phyloP scores from a whole-genome alignment of 148 eudicot genomes.

The Vaccinium vitisidaea region DNA sequence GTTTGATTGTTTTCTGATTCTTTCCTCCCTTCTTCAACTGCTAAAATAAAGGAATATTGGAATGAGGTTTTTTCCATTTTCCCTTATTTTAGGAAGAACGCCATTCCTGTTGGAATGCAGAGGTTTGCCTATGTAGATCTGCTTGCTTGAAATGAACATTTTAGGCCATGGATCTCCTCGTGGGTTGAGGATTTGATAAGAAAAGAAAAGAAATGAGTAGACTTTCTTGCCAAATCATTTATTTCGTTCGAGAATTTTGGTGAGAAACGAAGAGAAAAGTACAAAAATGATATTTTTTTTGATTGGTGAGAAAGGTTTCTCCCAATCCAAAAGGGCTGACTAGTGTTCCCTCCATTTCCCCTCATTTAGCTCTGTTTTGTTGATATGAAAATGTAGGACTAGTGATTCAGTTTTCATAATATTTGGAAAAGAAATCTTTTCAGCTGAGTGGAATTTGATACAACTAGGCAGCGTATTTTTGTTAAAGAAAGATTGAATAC shows the following conservation, averaged over 20 bases:
- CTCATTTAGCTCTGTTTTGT: not conserved
- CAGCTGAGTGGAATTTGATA: not conserved
- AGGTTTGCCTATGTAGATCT: constrained; percentile 31
- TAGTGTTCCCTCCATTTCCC: not conserved
- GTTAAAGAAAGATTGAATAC: not conserved
- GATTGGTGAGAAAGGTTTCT: too few species aligned
- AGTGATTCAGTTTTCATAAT: not conserved
- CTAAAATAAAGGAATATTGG: not conserved
- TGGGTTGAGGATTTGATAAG: too few species aligned
- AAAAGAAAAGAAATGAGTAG: too few species aligned
- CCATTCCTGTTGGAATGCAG: constrained; percentile 52
- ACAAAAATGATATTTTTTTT: too few species aligned
- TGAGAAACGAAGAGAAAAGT: too few species aligned
- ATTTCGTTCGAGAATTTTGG: too few species aligned
- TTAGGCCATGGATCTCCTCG: not conserved
- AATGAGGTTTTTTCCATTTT: not conserved
- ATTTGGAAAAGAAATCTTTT: not conserved
- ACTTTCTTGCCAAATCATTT: too few species aligned
- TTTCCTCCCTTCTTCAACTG: not conserved
- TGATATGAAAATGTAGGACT: not conserved
- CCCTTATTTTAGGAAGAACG: not conserved
- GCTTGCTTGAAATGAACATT: not conserved
- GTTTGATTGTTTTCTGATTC: not conserved
- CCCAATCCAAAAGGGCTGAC: too few species aligned
- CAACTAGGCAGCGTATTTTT: not conserved